Percentiles rank a stretch among this genome's conserved stretches.
Conservation (phyloP, 2,329 filamentous ascomycete species). For the Diplodia seriata region DNA sequence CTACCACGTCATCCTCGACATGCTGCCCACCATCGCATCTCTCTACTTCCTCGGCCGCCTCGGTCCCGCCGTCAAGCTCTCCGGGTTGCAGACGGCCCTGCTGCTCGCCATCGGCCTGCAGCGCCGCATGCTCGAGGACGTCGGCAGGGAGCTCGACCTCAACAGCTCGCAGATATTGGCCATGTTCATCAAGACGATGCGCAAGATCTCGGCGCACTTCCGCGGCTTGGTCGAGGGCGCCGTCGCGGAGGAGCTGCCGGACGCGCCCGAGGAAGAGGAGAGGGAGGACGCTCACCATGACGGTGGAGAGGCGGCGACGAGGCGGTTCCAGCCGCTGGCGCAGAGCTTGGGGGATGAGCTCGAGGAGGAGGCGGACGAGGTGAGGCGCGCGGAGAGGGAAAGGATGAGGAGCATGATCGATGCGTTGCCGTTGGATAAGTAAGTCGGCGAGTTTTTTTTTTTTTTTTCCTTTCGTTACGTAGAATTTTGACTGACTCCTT, state of each 20-base stretch:
- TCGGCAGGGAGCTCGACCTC: slow-evolving; percentile 79
- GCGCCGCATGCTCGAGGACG: slow-evolving; percentile 80
- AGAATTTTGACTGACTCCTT: too few species aligned
- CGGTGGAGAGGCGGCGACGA: slow-evolving; percentile 67
- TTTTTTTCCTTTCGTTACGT: too few species aligned
- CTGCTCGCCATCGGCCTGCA: slow-evolving; percentile 86
- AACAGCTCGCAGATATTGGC: slow-evolving; percentile 82
- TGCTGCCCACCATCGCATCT: slow-evolving; percentile 80
- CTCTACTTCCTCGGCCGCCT: slow-evolving; percentile 87
- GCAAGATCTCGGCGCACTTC: slow-evolving; percentile 85
- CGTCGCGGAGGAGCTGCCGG: slow-evolving; percentile 56
- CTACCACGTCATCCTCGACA: slow-evolving; percentile 95
- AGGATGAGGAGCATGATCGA: slow-evolving; percentile 90
- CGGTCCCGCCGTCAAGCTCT: slow-evolving; percentile 70
- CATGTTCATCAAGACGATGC: slow-evolving; percentile 96
- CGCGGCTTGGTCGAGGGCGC: slow-evolving; percentile 75
- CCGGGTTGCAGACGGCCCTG: slow-evolving; percentile 83
- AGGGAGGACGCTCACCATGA: slow-evolving; percentile 53
- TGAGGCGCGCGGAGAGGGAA: slow-evolving; percentile 72
- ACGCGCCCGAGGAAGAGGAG: slow-evolving; percentile 53
- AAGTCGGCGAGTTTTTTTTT: too few species aligned
- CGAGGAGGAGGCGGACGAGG: slow-evolving; percentile 80
- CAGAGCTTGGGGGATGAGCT: slow-evolving; percentile 80
- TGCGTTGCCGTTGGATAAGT: slow-evolving; percentile 86
- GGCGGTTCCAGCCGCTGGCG: slow-evolving; percentile 72